These are phyloP conservation scores for Ricinus communis DNA, from an alignment of 345 rosid genomes.

Conservation along the genomic window DNA sequence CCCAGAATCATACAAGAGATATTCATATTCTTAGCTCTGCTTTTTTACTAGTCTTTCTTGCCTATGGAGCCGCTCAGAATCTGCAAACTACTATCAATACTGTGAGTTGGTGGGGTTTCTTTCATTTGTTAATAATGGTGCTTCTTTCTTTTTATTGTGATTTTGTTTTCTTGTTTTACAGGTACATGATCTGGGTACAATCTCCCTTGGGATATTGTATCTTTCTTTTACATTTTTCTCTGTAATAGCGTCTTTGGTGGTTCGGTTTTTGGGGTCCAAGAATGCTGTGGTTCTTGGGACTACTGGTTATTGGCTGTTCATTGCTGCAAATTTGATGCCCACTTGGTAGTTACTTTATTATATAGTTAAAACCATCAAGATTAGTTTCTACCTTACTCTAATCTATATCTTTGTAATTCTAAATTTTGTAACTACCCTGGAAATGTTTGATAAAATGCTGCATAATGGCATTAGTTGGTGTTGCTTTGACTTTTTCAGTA, in stretches of 20 bases:
- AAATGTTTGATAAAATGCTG: too few relatives aligned
- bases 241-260: constrained; percentile 75
- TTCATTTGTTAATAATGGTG: not conserved
- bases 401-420: too few relatives aligned
- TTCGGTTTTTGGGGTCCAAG: constrained; percentile 76
- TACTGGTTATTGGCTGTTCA: constrained; percentile 85
- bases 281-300: constrained; percentile 81
- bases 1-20: constrained; percentile 55
- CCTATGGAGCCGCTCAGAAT: constrained; percentile 97
- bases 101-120: constrained; percentile 42
- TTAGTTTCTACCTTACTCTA: too few relatives aligned
- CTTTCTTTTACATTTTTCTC: constrained; percentile 85
- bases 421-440: too few relatives aligned
- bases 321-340: constrained; percentile 83
- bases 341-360: constrained; percentile 54
- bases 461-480: too few relatives aligned
- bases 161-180: constrained; percentile 32
- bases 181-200: constrained; percentile 74
- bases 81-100: constrained; percentile 78
- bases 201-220: constrained; percentile 82
- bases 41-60: constrained; percentile 72
- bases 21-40: constrained; percentile 78
- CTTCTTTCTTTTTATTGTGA: not conserved
- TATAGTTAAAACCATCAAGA: not conserved
- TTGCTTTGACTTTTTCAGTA: too few relatives aligned